These are phyloP conservation scores for Calonectria henricotiae DNA, from an alignment of 2,329 filamentous ascomycete species.

Conservation along the genomic window DNA sequence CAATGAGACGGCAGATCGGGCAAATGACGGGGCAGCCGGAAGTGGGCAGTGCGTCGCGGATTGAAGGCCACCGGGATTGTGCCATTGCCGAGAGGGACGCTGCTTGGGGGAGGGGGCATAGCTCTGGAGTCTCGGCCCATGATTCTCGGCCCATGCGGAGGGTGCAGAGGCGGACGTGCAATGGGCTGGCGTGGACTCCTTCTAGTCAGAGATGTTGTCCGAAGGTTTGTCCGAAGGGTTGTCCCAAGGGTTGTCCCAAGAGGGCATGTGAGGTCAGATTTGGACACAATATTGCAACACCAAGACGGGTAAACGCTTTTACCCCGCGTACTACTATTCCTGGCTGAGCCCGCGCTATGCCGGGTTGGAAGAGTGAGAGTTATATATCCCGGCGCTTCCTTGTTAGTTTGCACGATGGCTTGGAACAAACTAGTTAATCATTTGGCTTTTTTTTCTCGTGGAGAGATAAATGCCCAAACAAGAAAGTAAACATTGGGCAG, in stretches of 20 bases:
- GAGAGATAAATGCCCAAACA: not conserved
- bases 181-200: not conserved
- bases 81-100: slow-evolving; percentile 14
- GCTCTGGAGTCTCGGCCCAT: not conserved
- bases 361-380: not conserved
- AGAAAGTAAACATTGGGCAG: not conserved
- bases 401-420: not conserved
- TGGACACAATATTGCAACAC: slow-evolving; percentile 27
- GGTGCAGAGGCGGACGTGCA: not conserved
- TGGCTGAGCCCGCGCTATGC: not conserved
- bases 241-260: not conserved
- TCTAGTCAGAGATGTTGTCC: not conserved
- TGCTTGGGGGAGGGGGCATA: slow-evolving; percentile 2
- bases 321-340: slow-evolving; percentile 15
- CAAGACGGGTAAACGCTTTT: slow-evolving; percentile 26
- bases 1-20: not conserved
- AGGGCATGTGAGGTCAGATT: slow-evolving; percentile 5
- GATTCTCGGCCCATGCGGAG: not conserved
- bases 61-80: not conserved
- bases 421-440: not conserved
- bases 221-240: not conserved
- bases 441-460: not conserved
- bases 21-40: slow-evolving; percentile 8
- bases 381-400: slow-evolving; percentile 18
- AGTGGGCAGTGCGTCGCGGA: slow-evolving; percentile 5